phyloP scores from a whole-genome alignment of 345 rosid species.

The Aquilaria malaccensis region DNA sequence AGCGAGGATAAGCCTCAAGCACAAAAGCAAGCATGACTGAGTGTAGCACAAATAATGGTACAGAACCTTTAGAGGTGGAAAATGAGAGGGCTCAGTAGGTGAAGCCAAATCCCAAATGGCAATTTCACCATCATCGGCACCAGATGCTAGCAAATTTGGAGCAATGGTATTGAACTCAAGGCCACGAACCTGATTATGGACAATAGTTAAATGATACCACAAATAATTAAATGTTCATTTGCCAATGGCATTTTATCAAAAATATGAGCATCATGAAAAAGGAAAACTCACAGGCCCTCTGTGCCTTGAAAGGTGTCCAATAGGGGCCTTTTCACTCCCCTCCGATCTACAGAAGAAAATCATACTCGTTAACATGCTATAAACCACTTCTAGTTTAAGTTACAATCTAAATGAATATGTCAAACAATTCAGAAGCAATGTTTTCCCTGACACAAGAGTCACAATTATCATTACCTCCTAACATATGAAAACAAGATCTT shows the following conservation, averaged over 20 bases:
- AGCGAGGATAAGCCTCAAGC: not conserved
- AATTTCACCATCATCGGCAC: conserved; percentile 96
- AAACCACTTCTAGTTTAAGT: too few relatives aligned
- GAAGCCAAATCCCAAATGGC: conserved; percentile 88
- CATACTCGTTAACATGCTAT: not conserved
- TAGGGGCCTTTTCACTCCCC: conserved; percentile 47
- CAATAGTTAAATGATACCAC: not conserved
- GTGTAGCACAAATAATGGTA: not conserved
- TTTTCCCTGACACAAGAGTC: too few relatives aligned
- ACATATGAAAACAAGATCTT: too few relatives aligned
- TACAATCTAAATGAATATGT: too few relatives aligned
- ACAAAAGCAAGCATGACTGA: conserved; percentile 1
- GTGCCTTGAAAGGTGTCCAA: conserved; percentile 76
- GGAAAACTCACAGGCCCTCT: conserved; percentile 85
- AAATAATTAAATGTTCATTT: too few relatives aligned
- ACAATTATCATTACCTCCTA: too few relatives aligned
- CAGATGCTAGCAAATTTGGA: conserved; percentile 91
- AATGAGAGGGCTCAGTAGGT: conserved; percentile 80
- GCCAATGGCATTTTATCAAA: not conserved
- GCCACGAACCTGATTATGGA: conserved; percentile 75
- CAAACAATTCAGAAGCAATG: too few relatives aligned
- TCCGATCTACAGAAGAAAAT: conserved; percentile 41
- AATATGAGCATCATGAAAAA: conserved; percentile 5
- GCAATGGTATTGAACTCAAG: conserved; percentile 79
- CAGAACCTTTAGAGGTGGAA: conserved; percentile 74